Percentiles rank a stretch among this genome's conserved stretches.
These are phyloP conservation scores for Pichia cactophila DNA, from an alignment of 1,139 yeast species.

Conservation along the genomic window DNA sequence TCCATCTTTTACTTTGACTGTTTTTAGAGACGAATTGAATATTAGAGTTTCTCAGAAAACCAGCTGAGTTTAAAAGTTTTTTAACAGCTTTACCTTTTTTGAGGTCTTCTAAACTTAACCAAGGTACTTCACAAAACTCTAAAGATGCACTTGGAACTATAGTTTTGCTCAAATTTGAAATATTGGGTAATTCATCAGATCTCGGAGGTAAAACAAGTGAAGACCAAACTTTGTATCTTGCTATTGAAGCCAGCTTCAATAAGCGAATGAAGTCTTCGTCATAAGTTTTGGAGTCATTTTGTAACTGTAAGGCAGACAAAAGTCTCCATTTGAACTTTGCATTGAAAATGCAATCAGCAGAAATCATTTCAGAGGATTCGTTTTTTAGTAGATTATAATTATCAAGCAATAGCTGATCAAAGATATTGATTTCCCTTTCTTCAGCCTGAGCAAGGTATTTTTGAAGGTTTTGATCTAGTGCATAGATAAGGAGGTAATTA, in stretches of 20 bases:
- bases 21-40: conserved; percentile 13
- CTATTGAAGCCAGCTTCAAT: conserved; percentile 28
- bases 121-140: conserved; percentile 9
- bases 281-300: not conserved
- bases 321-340: conserved; percentile 4
- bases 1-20: conserved; percentile 9
- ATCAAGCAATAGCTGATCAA: conserved; percentile 15
- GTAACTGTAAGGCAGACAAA: not conserved
- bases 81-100: conserved; percentile 10
- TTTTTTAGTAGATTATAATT: conserved; percentile 1
- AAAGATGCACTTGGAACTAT: conserved; percentile 7
- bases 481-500: conserved; percentile 39
- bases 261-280: conserved; percentile 10
- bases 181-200: conserved; percentile 32
- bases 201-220: conserved; percentile 44
- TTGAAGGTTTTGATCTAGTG: conserved; percentile 38
- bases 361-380: not conserved
- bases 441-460: conserved; percentile 29
- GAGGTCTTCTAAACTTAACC: conserved; percentile 12
- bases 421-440: conserved; percentile 28
- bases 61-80: conserved; percentile 6
- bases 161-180: conserved; percentile 17
- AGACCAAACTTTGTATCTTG: conserved; percentile 42
- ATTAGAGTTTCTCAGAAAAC: conserved; percentile 9
- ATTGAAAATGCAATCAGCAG: not conserved